Evolutionary conservation across 345 rosid genomes (phyloP), one percentile per base, ranked within the genome.

Genomic region (Camelina sativa): DNA sequence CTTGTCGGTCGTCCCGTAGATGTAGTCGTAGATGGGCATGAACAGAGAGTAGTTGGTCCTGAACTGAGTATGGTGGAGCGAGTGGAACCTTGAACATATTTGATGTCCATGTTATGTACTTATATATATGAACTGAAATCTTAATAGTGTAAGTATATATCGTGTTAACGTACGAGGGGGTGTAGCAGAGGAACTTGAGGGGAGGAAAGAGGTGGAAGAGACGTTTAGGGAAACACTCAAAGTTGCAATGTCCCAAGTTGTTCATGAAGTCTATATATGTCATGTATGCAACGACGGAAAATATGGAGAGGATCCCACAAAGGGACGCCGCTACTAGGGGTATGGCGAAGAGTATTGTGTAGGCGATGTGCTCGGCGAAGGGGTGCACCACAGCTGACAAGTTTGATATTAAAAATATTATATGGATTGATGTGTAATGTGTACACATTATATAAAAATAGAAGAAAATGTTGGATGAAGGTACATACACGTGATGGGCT

Each of bases 401-500:
- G 23, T 48, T 37, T 51, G 20, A 19, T 17, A 23, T 20, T 20
- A 20, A 20, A 20, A 1, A 20, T 20, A 20, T 20, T 20, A 20
- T 20, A 47, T 16, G 25, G 25, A 23, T 23, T 23, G 28, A 60
- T 38, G 6, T 23, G n/a, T n/a, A n/a, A n/a, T 37, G 38, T 22
- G 7, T 48, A 23, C 25, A 23, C 25, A 23, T 23, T 23, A 23
- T 23, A 22, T 2, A 44, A 8, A 37, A 16, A 25, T 37, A 22
- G 1, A 58, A 16, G 15, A 25, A 56, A 56, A 34, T 11, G 17
- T 19, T 30, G 53, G 53, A 25, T 47, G 13, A 55, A 62, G 54
- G 53, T 54, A 43, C 37, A 30, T 81, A 88, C 92, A 84, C 2
- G 96, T 84, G 50, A 87, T 93, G 19, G 97, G 93, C 71, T 91